A percentile compares a stretch with the other conserved stretches of the same genome.
phyloP scores from a whole-genome alignment of 768 basidiomycete species.

The Auricularia cornea region DNA sequence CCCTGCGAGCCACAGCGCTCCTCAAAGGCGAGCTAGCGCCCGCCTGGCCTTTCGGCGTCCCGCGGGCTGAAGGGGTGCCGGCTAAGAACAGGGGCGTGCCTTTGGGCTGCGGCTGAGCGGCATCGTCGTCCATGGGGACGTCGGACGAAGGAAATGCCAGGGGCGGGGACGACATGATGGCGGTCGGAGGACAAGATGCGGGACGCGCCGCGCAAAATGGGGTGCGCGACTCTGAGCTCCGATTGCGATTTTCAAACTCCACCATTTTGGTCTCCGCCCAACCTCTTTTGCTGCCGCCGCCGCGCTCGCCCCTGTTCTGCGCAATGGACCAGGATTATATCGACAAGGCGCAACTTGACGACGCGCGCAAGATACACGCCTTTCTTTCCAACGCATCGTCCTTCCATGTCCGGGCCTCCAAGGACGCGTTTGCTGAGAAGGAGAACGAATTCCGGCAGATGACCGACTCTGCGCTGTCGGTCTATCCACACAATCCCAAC shows the following conservation, averaged over 20 bases:
- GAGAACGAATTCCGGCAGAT: background rate
- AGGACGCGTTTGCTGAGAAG: background rate
- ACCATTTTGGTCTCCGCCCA: no score
- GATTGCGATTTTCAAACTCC: background rate
- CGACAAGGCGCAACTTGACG: background rate
- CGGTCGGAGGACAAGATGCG: background rate
- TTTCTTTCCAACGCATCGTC: background rate
- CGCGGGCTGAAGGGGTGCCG: conserved; percentile 43
- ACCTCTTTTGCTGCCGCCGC: no score
- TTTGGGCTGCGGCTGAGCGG: conserved; percentile 32
- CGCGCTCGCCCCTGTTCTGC: no score
- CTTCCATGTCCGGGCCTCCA: background rate
- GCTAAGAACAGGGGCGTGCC: conserved; percentile 47
- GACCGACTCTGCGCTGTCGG: background rate
- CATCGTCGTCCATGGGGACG: conserved; percentile 40
- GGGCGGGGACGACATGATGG: conserved; percentile 40
- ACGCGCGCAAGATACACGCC: background rate
- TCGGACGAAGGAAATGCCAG: conserved; percentile 60
- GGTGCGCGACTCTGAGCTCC: background rate
- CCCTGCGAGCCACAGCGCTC: conserved; percentile 38
- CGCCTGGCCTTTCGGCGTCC: conserved; percentile 39
- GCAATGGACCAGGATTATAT: background rate
- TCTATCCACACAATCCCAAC: conserved; percentile 30
- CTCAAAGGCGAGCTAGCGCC: conserved; percentile 41
- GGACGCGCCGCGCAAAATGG: background rate